These are phyloP conservation scores for Melampsora larici-populina DNA, from an alignment of 1,284 basidiomycete species.

Conservation along the genomic window DNA sequence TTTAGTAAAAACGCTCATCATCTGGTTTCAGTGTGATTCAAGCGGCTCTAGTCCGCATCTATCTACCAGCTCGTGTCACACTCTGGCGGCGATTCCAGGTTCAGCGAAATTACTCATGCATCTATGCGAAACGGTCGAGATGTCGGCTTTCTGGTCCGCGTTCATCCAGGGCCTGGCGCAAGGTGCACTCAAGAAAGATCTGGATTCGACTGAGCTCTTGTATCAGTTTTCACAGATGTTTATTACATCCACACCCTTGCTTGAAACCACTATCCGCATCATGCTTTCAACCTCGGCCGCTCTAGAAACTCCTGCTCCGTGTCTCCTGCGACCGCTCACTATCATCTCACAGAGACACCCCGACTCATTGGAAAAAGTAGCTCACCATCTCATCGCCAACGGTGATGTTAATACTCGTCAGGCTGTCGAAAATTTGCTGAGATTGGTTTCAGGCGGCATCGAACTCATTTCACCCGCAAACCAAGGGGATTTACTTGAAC, in stretches of 20 bases:
- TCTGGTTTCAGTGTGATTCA: constrained; percentile 21
- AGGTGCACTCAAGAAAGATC: constrained; percentile 17
- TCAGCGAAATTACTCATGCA: constrained; percentile 12
- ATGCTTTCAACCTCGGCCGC: background rate
- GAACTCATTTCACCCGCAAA: constrained; percentile 7
- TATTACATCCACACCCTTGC: background rate
- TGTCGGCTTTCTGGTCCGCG: constrained; percentile 36
- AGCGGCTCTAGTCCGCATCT: constrained; percentile 7
- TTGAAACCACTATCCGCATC: constrained; percentile 12
- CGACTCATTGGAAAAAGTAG: constrained; percentile 19
- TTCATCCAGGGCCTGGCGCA: constrained; percentile 20
- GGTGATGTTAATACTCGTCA: constrained; percentile 6
- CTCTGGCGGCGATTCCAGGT: constrained; percentile 8
- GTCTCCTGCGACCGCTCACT: constrained; percentile 29
- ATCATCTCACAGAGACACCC: constrained; percentile 34
- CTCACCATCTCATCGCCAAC: background rate
- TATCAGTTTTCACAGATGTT: constrained; percentile 30
- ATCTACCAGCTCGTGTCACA: constrained; percentile 24
- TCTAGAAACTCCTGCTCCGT: constrained; percentile 21
- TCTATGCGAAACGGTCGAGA: constrained; percentile 12
- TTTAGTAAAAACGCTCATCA: constrained; percentile 22
- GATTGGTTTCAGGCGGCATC: constrained; percentile 25
- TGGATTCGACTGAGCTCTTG: constrained; percentile 19
- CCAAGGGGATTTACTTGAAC: constrained; percentile 9
- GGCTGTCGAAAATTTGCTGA: constrained; percentile 27